Evolutionary conservation across 2,329 filamentous ascomycete genomes (phyloP), one percentile per base, ranked within the genome.

Genomic region (Fusarium beomiforme): DNA sequence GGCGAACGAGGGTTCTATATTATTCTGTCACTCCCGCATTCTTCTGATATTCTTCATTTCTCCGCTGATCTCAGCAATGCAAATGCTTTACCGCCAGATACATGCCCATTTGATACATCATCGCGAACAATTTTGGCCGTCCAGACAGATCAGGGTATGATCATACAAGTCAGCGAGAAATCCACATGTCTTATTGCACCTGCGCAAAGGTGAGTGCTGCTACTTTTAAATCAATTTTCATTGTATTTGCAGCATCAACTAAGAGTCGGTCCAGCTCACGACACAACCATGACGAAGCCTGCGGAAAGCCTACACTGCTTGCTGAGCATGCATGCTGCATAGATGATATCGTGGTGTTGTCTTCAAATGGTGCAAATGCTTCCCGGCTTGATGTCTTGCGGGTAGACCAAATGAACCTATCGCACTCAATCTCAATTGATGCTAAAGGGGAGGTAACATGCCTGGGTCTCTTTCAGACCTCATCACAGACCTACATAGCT

Each of bases 111-210:
- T 63, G 88, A 91, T 72, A 77, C 87, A 19, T 78, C 79, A 4
- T 86, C 84, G 7, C 82, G 85, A 46, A 91, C 89, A 1, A 78
- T 91, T 29, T 82, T 83, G 23, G 82, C 85, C 16, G 76, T 78
- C 6, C 79, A 82, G 34, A 73, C 80, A 14, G 72, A 78, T 8
- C 76, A 79, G 6, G 79, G 80, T 3, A 77, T 76, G 3, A 80
- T 86, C 8, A 77, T 89, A 5, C 89, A 91, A 72, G 81, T 90
- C 7, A 90, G 89, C 1, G 85, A 87, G 57, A 78, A 76, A 33
- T 81, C 75, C 21, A 78, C 87, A 5, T 84, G 83, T 11, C 72
- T 88, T 44, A 69, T 83, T 19, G 78, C 76, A 5, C 68, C 77
- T 6, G 71, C 71, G 8, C 77, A 79, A 63, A 81, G 79, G 85